These are phyloP conservation scores for Zygotorulaspora mrakii DNA, from an alignment of 1,139 yeast genomes.

Conservation along the genomic window DNA sequence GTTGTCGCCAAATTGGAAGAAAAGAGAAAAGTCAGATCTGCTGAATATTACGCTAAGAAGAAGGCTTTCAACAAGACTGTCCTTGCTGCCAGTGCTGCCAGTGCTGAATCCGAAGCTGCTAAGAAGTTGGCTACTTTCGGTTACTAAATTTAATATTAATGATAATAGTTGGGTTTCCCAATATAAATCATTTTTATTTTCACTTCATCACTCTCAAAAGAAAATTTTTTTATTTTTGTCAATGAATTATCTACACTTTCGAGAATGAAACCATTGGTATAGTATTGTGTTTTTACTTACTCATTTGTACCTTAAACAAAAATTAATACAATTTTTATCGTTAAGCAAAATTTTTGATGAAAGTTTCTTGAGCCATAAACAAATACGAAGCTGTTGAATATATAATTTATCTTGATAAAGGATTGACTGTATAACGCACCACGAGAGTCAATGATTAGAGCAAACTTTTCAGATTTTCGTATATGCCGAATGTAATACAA, in stretches of 20 bases:
- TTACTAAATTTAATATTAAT: constrained; percentile 50
- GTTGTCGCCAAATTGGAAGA: constrained; percentile 97
- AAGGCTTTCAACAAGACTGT: constrained; percentile 91
- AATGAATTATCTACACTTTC: neutral
- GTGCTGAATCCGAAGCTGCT: constrained; percentile 68
- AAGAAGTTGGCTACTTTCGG: constrained; percentile 81
- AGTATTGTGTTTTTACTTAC: constrained; percentile 19
- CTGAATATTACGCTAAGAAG: constrained; percentile 99
- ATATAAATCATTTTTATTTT: constrained; percentile 19
- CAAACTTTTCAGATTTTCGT: constrained; percentile 44
- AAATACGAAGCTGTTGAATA: too few species aligned
- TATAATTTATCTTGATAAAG: too few species aligned
- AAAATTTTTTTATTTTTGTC: constrained; percentile 17
- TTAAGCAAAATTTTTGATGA: constrained; percentile 2
- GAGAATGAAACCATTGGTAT: constrained; percentile 16
- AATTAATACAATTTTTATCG: constrained; percentile 16
- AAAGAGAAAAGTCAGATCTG: constrained; percentile 98
- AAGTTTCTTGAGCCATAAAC: too few species aligned
- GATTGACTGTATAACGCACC: too few species aligned
- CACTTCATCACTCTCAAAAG: constrained; percentile 11
- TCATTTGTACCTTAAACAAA: constrained; percentile 20
- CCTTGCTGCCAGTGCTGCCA: constrained; percentile 74
- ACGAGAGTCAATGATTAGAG: too few species aligned
- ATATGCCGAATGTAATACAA: constrained; percentile 63
- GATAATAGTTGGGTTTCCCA: constrained; percentile 18